Evolutionary conservation across 108 stramenopile species (phyloP), one percentile per base, ranked within the genome.

Genomic region (Nitzschia putrida): DNA sequence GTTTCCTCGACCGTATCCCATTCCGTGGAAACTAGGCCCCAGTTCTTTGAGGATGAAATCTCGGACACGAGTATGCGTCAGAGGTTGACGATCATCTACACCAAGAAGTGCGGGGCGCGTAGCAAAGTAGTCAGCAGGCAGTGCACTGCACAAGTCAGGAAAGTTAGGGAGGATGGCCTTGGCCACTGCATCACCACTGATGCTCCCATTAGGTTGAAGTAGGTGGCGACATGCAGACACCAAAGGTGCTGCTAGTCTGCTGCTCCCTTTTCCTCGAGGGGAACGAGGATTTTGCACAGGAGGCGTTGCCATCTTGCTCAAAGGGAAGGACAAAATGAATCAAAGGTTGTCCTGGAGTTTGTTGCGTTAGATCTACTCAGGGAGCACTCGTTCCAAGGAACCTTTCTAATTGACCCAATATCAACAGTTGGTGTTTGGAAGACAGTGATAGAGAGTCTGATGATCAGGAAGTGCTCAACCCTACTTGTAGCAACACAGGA

Each of bases 181-280:
- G 0, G 82, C 83, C n/a, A 87, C 80, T 18, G 74, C 61, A n/a
- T 44, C 40, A 24, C 83, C 83, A 20, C 34, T 58, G 16, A 83
- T 83, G 49, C 75, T 73, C 14, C 86, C 86, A 54, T 76, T 82
- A 0, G 83, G 78, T 66, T 84, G 75, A 20, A 83, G 64, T 26
- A 79, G 56, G 50, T 81, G 83, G 0, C 69, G 60, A 54, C 77
- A 74, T 0, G 78, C 53, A 21, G 67, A 55, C 2, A 86, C 73
- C 34, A 86, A 59, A 2, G 85, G 85, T 6, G 80, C 54, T 39
- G 49, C 67, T 53, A 67, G 34, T 45, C 34, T 66, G 29, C 51
- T 22, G 52, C 44, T 63, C 18, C 61, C 61, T 8, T 16, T 63
- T 44, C 61, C 42, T 22, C 44, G 13, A 13, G 61, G 44, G 21